Conservation (phyloP, 352 stramenopile species). For the Pythium scleroteichum region DNA sequence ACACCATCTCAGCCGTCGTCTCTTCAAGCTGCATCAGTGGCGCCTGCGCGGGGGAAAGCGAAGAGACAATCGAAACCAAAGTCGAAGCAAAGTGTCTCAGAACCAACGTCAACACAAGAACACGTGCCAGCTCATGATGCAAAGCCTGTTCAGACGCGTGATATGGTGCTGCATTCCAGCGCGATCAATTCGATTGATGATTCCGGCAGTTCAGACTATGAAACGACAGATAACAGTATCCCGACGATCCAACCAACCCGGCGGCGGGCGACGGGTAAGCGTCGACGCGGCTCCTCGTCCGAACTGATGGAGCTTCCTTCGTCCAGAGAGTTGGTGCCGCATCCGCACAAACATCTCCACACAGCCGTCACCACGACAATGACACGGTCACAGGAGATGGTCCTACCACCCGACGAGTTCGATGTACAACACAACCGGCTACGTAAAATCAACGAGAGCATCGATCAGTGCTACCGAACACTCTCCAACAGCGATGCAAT, state of each 20-base stretch:
- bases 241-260: neutral
- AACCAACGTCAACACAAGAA: neutral
- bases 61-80: conserved; percentile 4
- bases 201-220: conserved; percentile 36
- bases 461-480: conserved; percentile 58
- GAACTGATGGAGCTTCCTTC: conserved; percentile 49
- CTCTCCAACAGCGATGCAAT: conserved; percentile 47
- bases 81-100: conserved; percentile 1
- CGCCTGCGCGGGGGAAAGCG: neutral
- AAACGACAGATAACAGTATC: conserved; percentile 18
- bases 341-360: conserved; percentile 46
- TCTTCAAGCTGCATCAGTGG: neutral
- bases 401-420: conserved; percentile 64
- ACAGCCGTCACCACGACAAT: conserved; percentile 50
- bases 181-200: conserved; percentile 32
- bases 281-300: conserved; percentile 32
- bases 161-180: conserved; percentile 31
- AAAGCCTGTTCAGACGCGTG: conserved; percentile 17
- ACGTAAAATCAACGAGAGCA: conserved; percentile 69
- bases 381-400: conserved; percentile 38
- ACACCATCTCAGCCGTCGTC: neutral
- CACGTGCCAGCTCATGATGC: neutral
- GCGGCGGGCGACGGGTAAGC: conserved; percentile 30
- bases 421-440: conserved; percentile 63
- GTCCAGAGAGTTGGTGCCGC: conserved; percentile 45